Base-by-base conservation (phyloP, 768 basidiomycete species). In the Tylopilus vinaceipallidus region DNA sequence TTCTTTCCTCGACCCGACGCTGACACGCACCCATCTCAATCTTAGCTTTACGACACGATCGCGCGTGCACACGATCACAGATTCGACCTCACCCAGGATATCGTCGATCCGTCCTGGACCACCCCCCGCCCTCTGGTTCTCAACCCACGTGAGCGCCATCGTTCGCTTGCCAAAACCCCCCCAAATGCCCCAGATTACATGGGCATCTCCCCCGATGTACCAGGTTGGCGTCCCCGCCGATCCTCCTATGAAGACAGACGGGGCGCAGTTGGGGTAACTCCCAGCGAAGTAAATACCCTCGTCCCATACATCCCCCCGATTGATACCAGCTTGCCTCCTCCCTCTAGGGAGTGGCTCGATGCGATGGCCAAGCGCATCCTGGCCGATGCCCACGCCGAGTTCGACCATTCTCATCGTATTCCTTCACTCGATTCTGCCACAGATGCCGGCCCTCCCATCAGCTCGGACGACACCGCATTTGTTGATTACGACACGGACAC, bases 31-130 rank as follows among this genome's bases (percentile, higher is more conserved):
- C 19, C 29, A n/a, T n/a, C n/a, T n/a, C 46, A 11, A 45, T 49
- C 45, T 7, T 40, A 68, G 66, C 59, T 70, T 27, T 68, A 70
- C 42, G 58, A 66, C 9, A 50, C 68, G 14, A 42, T 70, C 13
- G 68, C 66, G 30, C 50, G 43, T 36, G 55, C 61, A 3, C 57
- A 66, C 23, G 68, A 69, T 56, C 36, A 52, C 29, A 59, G 37
- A 27, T 62, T 55, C 45, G 37, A 49, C 17, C 35, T 55, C 22
- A 24, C 47, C 2, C 42, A 41, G 6, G 47, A 48, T 42, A 39
- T 46, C 47, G 34, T 56, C 52, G 57, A 54, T 52, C 57, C 36
- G 3, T 46, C 51, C 20, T 38, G 44, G 42, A n/a, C 53, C 9
- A 41, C 47, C 13, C 45, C 49, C 33, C 54, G 52, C 36, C 55